phyloP scores from a whole-genome alignment of 129 eudicot species.

The Artemisia argyi region DNA sequence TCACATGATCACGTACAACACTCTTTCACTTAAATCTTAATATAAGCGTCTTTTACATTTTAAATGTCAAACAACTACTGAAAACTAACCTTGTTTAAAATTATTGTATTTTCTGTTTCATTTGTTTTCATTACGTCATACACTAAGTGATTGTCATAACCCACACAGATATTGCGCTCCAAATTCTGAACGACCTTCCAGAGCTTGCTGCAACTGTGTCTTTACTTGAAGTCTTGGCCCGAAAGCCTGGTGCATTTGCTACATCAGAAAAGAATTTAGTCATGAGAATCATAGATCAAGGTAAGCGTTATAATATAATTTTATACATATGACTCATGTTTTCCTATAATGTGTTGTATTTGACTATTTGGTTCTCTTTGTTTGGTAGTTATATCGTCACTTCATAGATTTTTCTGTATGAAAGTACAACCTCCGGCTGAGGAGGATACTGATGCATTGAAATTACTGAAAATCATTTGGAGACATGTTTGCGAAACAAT shows the following conservation, averaged over 20 bases:
- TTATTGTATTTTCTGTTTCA: no score
- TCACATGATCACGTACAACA: no score
- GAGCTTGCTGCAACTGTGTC: background rate
- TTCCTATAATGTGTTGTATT: background rate
- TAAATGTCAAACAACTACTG: no score
- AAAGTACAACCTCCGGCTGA: background rate
- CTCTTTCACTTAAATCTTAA: no score
- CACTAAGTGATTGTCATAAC: background rate
- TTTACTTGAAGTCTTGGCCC: constrained; percentile 7
- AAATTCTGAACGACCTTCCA: constrained; percentile 6
- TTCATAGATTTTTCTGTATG: background rate
- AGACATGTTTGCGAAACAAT: background rate
- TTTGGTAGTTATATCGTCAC: background rate
- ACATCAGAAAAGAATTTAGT: no score
- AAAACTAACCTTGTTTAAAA: no score
- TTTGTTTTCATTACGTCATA: no score
- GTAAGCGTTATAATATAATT: constrained; percentile 2
- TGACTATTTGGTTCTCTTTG: background rate
- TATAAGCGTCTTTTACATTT: no score
- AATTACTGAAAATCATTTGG: constrained; percentile 14
- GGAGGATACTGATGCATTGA: background rate
- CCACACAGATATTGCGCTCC: constrained; percentile 31
- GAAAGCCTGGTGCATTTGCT: no score
- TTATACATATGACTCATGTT: background rate
- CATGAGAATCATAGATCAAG: background rate